Evolutionary conservation across 192 early-diverging fungal genomes (phyloP).

Genomic region (Dissophora ornata): DNA sequence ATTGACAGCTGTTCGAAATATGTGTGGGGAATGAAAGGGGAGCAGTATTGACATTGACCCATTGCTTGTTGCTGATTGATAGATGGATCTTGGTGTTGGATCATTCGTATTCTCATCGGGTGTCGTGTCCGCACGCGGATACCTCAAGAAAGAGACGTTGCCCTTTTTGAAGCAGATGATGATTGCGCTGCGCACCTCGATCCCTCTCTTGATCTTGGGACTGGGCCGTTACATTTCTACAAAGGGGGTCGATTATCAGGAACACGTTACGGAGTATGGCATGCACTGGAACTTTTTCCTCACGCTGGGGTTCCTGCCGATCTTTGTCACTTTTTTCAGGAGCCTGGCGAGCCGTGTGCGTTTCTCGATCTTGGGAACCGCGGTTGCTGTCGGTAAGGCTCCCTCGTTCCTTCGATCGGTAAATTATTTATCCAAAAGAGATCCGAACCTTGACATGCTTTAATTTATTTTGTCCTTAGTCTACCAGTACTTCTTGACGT

Average conservation of each 20-base stretch:
- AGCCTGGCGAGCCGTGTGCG: conserved; percentile 61
- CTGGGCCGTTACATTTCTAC: conserved; percentile 75
- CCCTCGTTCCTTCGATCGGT: no score
- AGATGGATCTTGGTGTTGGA: conserved; percentile 97
- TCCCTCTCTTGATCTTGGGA: conserved; percentile 82
- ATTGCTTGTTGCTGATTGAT: no score
- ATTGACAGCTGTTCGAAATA: no score
- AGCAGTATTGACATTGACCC: no score
- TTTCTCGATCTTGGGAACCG: conserved; percentile 65
- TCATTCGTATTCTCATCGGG: conserved; percentile 94
- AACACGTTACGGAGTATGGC: conserved; percentile 95
- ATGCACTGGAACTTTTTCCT: conserved; percentile 99
- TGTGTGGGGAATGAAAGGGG: no score
- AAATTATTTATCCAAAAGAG: conserved; percentile 10
- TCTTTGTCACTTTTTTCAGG: conserved; percentile 76
- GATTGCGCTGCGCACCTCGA: conserved; percentile 62
- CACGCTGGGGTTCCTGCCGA: conserved; percentile 87
- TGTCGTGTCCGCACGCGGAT: conserved; percentile 77
- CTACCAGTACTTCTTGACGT: conserved; percentile 70
- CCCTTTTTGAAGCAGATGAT: conserved; percentile 42
- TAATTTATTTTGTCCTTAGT: conserved; percentile 29
- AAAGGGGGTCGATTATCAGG: conserved; percentile 91
- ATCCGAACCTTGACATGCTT: no score
- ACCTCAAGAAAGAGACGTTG: conserved; percentile 55
- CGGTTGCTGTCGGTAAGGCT: conserved; percentile 55